These are phyloP conservation scores for Gloeostereum incarnatum DNA, from an alignment of 768 basidiomycete species.

Conservation along the genomic window DNA sequence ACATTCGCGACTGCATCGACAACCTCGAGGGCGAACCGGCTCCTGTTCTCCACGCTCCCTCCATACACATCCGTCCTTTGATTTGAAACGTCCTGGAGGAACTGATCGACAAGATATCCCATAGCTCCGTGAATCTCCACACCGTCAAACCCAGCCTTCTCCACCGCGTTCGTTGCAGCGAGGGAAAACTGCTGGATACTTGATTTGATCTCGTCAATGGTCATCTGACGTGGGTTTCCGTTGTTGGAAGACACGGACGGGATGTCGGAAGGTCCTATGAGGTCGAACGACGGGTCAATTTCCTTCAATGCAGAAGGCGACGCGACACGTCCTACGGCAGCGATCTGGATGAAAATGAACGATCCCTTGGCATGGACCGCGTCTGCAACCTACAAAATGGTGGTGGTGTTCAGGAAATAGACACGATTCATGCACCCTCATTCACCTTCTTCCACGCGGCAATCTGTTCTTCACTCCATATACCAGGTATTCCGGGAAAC, in stretches of 20 bases:
- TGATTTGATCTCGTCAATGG: constrained; percentile 27
- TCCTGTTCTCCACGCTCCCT: constrained; percentile 38
- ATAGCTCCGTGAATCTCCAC: constrained; percentile 32
- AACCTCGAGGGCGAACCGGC: constrained; percentile 37
- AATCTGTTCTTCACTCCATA: constrained; percentile 12
- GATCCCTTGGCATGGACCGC: constrained; percentile 30
- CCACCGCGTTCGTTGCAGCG: constrained; percentile 35
- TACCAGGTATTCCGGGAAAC: constrained; percentile 7
- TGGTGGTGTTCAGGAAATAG: not conserved
- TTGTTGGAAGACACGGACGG: constrained; percentile 3
- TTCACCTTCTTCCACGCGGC: constrained; percentile 11
- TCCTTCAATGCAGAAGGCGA: not conserved
- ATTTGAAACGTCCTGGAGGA: constrained; percentile 33
- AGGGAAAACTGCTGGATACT: constrained; percentile 29
- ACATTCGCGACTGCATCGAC: constrained; percentile 30
- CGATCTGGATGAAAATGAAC: constrained; percentile 38
- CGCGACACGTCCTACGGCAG: constrained; percentile 35
- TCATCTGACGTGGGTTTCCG: constrained; percentile 20
- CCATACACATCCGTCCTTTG: constrained; percentile 44
- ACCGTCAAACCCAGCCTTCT: constrained; percentile 46
- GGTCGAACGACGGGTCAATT: constrained; percentile 9
- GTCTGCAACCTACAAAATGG: constrained; percentile 25
- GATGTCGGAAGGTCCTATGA: constrained; percentile 16
- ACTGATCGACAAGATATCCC: constrained; percentile 33
- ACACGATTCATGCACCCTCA: not conserved